Evolutionary conservation across 192 early-diverging fungal genomes (phyloP), one percentile per base, ranked within the genome.

Genomic region (Coemansia reversa): DNA sequence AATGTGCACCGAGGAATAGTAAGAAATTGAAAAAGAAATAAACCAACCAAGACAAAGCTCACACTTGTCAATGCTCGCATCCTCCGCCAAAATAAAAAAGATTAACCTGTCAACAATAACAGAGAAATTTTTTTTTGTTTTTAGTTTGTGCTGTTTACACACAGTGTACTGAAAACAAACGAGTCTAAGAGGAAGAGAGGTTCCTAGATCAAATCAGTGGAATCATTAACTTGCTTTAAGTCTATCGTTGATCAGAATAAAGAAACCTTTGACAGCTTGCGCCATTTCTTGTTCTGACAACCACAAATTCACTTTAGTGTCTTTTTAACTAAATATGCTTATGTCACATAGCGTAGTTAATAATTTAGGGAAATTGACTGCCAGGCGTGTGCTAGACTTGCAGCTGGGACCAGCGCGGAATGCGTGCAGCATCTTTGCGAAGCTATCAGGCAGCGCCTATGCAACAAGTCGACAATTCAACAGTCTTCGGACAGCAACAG

Each of bases 61-160:
- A 54, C 42, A 39, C 60, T 51, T 27, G 69, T 60, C 45, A 68
- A 27, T 19, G 48, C 48, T n/a, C 72, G 30, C 65, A 67, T 70
- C 53, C 59, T 74, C 58, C 53, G 8, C 20, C 7, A 45, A 23
- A 55, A 4, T 32, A 32, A 47, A 16, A 33, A 30, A 12, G 39
- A 69, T 51, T 33, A 51, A 58, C 47, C 30, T 20, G 29, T 27
- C 22, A 45, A 11, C 9, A 45, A 20, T 16, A 25, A 28, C 30
- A 16, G 11, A 29, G 45, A 58, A 58, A 59, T 58, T 23, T 63
- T 16, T 67, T 22, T 62, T 62, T 62, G 28, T 51, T 27, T 19
- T 57, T 23, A 47, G 9, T 28, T 58, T 28, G 22, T n/a, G 29
- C 39, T 45, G 14, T 45, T 14, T 0, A 45, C 27, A 27, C 27